Evolutionary conservation across 2,329 filamentous ascomycete species (phyloP).

Genomic region (Verticillium zaregamsianum): DNA sequence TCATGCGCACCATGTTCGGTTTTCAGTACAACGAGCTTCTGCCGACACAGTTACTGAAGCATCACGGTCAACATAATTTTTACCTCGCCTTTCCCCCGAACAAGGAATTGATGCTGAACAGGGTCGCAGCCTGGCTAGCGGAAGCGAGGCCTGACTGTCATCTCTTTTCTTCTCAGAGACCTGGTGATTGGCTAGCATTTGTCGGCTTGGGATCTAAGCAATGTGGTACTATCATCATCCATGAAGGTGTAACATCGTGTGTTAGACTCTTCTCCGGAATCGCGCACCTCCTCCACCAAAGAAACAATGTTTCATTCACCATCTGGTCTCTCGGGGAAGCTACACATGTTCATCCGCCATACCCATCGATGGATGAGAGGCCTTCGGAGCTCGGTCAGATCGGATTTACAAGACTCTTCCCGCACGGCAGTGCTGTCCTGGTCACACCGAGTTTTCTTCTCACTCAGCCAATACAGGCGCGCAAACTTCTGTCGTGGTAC

Average conservation of each 20-base stretch:
- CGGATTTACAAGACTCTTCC: slow-evolving; percentile 19
- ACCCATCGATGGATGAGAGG: slow-evolving; percentile 7
- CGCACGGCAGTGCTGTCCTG: slow-evolving; percentile 27
- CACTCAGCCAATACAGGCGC: slow-evolving; percentile 28
- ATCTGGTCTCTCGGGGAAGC: slow-evolving; percentile 39
- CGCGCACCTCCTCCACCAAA: slow-evolving; percentile 23
- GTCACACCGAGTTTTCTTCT: slow-evolving; percentile 38
- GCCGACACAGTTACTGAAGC: slow-evolving; percentile 8
- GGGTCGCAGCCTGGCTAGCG: slow-evolving; percentile 42
- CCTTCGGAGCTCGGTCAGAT: slow-evolving; percentile 4
- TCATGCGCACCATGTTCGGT: slow-evolving; percentile 24
- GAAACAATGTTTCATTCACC: slow-evolving; percentile 17
- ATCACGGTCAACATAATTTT: slow-evolving; percentile 28
- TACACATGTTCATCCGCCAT: slow-evolving; percentile 13
- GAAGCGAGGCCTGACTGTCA: slow-evolving; percentile 32
- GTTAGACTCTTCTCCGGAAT: slow-evolving; percentile 33
- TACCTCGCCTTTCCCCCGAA: slow-evolving; percentile 46
- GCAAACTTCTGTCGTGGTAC: slow-evolving; percentile 31
- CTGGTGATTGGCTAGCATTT: slow-evolving; percentile 47
- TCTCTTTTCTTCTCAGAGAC: slow-evolving; percentile 33
- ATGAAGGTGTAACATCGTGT: slow-evolving; percentile 34
- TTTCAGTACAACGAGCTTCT: slow-evolving; percentile 26
- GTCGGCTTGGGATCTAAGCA: slow-evolving; percentile 14
- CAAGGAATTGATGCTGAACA: slow-evolving; percentile 25
- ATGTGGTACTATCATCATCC: slow-evolving; percentile 35